A percentile compares a stretch with the other conserved stretches of the same genome.
These are phyloP conservation scores for Arthrinium phaeospermum DNA, from an alignment of 2,329 filamentous ascomycete species.

Conservation along the genomic window DNA sequence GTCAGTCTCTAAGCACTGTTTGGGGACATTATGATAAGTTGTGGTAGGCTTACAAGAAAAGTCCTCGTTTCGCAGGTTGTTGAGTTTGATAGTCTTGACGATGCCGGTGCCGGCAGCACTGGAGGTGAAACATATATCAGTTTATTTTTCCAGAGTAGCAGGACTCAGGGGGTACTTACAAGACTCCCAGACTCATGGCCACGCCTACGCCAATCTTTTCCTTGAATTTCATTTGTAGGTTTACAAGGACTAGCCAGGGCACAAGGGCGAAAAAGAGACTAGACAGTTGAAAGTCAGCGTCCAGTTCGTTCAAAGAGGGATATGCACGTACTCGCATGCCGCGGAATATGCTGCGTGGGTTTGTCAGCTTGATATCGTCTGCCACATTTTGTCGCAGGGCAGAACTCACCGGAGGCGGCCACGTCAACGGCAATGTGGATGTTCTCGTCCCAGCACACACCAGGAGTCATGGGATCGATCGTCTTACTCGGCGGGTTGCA, in stretches of 20 bases:
- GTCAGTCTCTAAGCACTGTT: neutral
- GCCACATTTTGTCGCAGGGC: neutral
- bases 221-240: constrained; percentile 35
- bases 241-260: constrained; percentile 38
- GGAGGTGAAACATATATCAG: constrained; percentile 18
- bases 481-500: constrained; percentile 25
- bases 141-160: neutral
- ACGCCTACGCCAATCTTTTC: constrained; percentile 39
- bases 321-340: neutral
- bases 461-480: constrained; percentile 23
- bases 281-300: constrained; percentile 31
- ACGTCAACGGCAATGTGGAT: neutral
- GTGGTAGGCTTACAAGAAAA: constrained; percentile 25
- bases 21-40: neutral
- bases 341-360: neutral
- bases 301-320: constrained; percentile 41
- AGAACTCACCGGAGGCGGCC: neutral
- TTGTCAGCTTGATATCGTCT: neutral
- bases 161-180: constrained; percentile 27
- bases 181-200: constrained; percentile 38
- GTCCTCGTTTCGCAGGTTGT: constrained; percentile 25
- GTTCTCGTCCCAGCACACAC: constrained; percentile 27
- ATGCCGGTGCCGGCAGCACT: constrained; percentile 34
- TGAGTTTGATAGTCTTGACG: constrained; percentile 30
- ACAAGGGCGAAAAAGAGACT: constrained; percentile 37